Evolutionary conservation across 2,329 filamentous ascomycete genomes (phyloP).

Genomic region (Beauveria medogensis): DNA sequence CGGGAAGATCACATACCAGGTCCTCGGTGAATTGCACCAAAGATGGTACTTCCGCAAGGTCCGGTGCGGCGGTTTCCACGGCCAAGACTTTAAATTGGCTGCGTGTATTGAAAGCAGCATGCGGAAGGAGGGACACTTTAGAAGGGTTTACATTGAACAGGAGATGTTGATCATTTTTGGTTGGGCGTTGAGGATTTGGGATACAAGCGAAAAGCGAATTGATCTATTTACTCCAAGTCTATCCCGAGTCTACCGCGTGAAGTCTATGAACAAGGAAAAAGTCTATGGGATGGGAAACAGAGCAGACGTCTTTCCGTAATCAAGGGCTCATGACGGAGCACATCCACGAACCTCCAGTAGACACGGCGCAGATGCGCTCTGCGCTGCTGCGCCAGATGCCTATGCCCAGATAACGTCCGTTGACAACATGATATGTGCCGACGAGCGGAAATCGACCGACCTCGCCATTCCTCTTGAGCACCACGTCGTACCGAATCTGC

Average conservation of each 20-base stretch:
- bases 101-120: neutral
- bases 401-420: constrained; percentile 23
- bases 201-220: neutral
- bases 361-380: constrained; percentile 24
- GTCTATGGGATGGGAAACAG: neutral
- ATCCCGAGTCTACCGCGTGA: neutral
- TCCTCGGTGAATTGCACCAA: too few species aligned
- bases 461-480: constrained; percentile 20
- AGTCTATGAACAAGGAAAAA: neutral
- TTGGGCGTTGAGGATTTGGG: neutral
- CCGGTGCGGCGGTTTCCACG: too few species aligned
- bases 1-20: too few species aligned
- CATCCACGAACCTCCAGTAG: constrained; percentile 25
- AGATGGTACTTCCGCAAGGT: too few species aligned
- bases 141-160: neutral
- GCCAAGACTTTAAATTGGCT: neutral
- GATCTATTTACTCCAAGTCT: neutral
- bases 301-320: neutral
- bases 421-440: constrained; percentile 24
- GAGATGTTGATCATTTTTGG: neutral
- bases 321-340: constrained; percentile 22
- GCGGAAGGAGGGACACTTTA: neutral
- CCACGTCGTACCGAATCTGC: constrained; percentile 24
- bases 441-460: constrained; percentile 22
- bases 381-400: constrained; percentile 24